Base-by-base conservation (phyloP, 1,139 yeast genomes). In the Geotrichum klebahnii region DNA sequence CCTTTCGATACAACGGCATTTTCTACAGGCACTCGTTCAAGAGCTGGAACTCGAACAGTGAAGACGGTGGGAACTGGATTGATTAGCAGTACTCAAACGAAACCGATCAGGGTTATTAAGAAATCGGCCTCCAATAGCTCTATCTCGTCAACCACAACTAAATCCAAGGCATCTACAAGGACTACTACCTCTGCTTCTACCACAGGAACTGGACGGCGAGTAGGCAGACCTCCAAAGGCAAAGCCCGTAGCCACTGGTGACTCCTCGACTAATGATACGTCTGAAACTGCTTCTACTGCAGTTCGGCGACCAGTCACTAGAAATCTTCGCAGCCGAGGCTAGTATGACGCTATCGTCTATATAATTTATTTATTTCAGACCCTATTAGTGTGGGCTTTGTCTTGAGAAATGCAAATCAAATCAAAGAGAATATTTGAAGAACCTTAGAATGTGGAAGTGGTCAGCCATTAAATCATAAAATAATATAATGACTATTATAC, bases 211-310 rank as follows among this genome's bases (percentile, higher is more conserved):
- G 42, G n/a, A 14, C 47, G 47, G 17, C 20, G 47, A 20, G 41
- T 38, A 12, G 47, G 47, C 22, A 35, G 47, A 16, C 44, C 44
- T 22, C 44, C 44, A 6, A 40, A 40, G 32, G 44, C 19, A 5
- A 40, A 40, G 20, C 26, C 44, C 20, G 33, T 24, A 1, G 29
- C 46, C 1, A 28, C 14, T 3, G 36, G 20, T 12, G 35, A 23
- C 5, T 12, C 34, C n/a, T 19, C 31, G 43, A 39, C 23, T 4
- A 34, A 28, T 9, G n/a, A n/a, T n/a, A n/a, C n/a, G n/a, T 17
- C 32, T 28, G 31, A 19, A 16, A 6, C 46, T 10, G 41, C 34
- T 14, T 35, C 16, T 6, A 17, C 29, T 19, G 36, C 9, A 2
- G 22, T 24, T 3, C 34, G 47, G 4, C 29, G 47, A 22, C 31